These are phyloP conservation scores for Lagenidium sp. DNA, from an alignment of 352 stramenopile species.

Conservation along the genomic window DNA sequence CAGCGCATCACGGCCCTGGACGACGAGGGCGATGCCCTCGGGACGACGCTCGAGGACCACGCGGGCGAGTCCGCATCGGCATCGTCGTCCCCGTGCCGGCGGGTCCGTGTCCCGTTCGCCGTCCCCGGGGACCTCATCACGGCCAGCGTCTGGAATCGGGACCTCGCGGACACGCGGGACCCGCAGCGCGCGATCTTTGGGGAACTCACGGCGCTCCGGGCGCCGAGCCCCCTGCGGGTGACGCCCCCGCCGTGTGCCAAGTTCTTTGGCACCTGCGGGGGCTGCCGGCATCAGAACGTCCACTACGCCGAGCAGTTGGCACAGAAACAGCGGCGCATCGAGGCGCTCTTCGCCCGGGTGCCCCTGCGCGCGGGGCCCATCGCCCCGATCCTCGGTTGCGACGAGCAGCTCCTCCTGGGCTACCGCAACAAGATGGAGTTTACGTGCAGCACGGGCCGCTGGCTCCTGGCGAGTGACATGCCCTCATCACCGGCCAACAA, in stretches of 20 bases:
- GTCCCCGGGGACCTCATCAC: slow-evolving; percentile 36
- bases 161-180: slow-evolving; percentile 22
- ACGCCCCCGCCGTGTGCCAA: slow-evolving; percentile 31
- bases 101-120: slow-evolving; percentile 43
- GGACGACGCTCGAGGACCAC: slow-evolving; percentile 7
- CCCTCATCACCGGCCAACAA: too few relatives aligned
- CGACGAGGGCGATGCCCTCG: slow-evolving; percentile 41
- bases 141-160: slow-evolving; percentile 41
- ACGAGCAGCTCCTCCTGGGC: slow-evolving; percentile 14
- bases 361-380: slow-evolving; percentile 16
- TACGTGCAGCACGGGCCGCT: slow-evolving; percentile 65
- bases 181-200: slow-evolving; percentile 28
- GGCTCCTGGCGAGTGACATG: slow-evolving; percentile 47
- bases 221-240: slow-evolving; percentile 25
- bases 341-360: slow-evolving; percentile 20
- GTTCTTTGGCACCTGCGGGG: slow-evolving; percentile 57
- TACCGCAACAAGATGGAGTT: slow-evolving; percentile 87
- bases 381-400: slow-evolving; percentile 28
- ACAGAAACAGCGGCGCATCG: slow-evolving; percentile 52
- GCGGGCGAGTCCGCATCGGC: too few relatives aligned
- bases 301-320: slow-evolving; percentile 40
- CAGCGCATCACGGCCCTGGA: slow-evolving; percentile 28
- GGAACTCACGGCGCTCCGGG: slow-evolving; percentile 15
- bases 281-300: slow-evolving; percentile 66
- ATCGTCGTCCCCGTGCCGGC: too few relatives aligned